A percentile compares a stretch with the other conserved stretches of the same genome.
phyloP scores from a whole-genome alignment of 805 yeast species.

The Wickerhamiella shivajii region DNA sequence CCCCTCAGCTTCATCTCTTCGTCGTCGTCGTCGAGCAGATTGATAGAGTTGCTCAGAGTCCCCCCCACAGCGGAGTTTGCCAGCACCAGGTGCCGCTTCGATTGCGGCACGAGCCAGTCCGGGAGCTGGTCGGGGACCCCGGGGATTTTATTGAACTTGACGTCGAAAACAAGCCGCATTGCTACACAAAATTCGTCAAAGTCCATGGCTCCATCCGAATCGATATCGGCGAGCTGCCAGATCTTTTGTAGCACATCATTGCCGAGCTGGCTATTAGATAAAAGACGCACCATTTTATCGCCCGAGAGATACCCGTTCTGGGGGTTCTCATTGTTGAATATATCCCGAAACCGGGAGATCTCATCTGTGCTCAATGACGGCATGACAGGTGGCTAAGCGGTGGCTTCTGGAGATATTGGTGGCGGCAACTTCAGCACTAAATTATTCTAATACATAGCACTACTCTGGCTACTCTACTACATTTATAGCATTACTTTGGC shows the following conservation, averaged over 20 bases:
- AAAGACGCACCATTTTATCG: constrained; percentile 68
- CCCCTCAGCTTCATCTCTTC: constrained; percentile 51
- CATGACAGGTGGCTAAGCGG: too few species aligned
- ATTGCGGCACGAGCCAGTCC: constrained; percentile 82
- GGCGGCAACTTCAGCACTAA: too few species aligned
- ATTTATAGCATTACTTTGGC: too few species aligned
- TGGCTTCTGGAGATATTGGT: too few species aligned
- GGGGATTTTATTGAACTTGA: constrained; percentile 57
- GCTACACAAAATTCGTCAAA: constrained; percentile 97
- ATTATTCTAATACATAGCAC: too few species aligned
- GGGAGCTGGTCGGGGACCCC: constrained; percentile 65
- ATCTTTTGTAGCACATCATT: constrained; percentile 65
- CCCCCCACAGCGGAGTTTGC: constrained; percentile 50
- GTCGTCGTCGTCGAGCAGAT: constrained; percentile 32
- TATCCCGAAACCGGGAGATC: constrained; percentile 95
- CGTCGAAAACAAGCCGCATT: constrained; percentile 86
- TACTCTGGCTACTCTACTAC: too few species aligned
- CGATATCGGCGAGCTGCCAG: constrained; percentile 83
- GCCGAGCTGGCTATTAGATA: constrained; percentile 74
- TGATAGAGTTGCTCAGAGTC: background rate
- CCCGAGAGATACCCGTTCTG: constrained; percentile 65
- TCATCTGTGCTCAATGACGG: constrained; percentile 40
- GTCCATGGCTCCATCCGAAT: constrained; percentile 79
- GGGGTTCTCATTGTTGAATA: constrained; percentile 81
- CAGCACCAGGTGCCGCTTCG: constrained; percentile 70